phyloP scores from a whole-genome alignment of 2,329 filamentous ascomycete genomes.

The Madurella fahalii region DNA sequence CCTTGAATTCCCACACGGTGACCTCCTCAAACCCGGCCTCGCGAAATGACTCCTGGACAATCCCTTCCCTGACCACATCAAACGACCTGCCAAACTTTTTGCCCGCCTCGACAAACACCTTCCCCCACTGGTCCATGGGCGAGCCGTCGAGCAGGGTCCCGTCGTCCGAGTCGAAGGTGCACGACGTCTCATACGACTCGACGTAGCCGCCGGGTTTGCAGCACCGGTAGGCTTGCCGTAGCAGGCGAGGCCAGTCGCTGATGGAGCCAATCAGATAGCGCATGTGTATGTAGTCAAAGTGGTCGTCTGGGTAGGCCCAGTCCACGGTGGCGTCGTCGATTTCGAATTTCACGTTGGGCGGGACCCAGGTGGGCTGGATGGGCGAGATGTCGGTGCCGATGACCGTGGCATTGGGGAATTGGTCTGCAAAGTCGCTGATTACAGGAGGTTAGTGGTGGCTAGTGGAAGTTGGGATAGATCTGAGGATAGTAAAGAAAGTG shows the following conservation, averaged over 20 bases:
- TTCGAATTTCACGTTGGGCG: constrained; percentile 49
- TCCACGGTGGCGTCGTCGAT: constrained; percentile 27
- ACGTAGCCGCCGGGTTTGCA: constrained; percentile 48
- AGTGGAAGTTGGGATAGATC: too few species aligned
- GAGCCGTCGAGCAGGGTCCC: constrained; percentile 21
- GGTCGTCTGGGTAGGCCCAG: constrained; percentile 24
- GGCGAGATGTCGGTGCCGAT: constrained; percentile 51
- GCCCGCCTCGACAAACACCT: constrained; percentile 19
- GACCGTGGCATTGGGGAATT: constrained; percentile 13
- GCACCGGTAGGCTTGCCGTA: constrained; percentile 41
- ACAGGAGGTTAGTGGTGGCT: not conserved
- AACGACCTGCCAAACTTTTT: constrained; percentile 17
- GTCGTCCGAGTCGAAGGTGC: constrained; percentile 26
- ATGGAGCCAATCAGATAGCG: constrained; percentile 31
- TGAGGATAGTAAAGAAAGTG: not conserved
- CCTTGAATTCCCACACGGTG: too few species aligned
- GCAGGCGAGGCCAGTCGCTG: constrained; percentile 28
- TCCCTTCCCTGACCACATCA: constrained; percentile 11
- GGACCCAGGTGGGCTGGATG: constrained; percentile 55
- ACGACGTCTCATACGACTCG: constrained; percentile 25
- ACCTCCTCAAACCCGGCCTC: too few species aligned
- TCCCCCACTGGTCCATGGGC: constrained; percentile 25
- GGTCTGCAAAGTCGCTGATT: constrained; percentile 27
- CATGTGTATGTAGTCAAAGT: constrained; percentile 34
- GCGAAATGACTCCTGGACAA: too few species aligned